A percentile compares a stretch with the other conserved stretches of the same genome.
phyloP scores from a whole-genome alignment of 495 filamentous ascomycete species.

The Saxispiralis lemnorum region DNA sequence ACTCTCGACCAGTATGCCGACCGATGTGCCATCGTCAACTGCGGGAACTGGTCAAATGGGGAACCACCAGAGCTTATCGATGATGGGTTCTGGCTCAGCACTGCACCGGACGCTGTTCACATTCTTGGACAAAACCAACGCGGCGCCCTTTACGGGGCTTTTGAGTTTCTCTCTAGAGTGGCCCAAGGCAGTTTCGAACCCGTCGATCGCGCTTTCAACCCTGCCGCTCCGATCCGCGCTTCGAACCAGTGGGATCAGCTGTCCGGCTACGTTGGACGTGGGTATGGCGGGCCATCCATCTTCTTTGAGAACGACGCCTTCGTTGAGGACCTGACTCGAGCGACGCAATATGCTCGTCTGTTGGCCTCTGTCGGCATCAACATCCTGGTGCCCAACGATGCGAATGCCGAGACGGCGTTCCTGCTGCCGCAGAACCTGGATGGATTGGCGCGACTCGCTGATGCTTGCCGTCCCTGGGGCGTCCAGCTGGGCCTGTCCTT shows the following conservation, averaged over 20 bases:
- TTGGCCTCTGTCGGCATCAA: slow-evolving; percentile 52
- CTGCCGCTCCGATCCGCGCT: slow-evolving; percentile 47
- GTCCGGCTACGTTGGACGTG: slow-evolving; percentile 51
- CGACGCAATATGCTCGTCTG: slow-evolving; percentile 45
- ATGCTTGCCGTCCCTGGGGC: slow-evolving; percentile 49
- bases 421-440: slow-evolving; percentile 39
- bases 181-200: slow-evolving; percentile 42
- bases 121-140: slow-evolving; percentile 53
- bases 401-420: slow-evolving; percentile 46
- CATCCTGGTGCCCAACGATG: slow-evolving; percentile 51
- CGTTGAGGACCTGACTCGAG: slow-evolving; percentile 40
- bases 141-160: slow-evolving; percentile 51
- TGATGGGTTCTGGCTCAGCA: slow-evolving; percentile 48
- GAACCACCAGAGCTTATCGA: slow-evolving; percentile 30
- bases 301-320: slow-evolving; percentile 43
- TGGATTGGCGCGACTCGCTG: slow-evolving; percentile 43
- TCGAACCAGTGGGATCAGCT: slow-evolving; percentile 62
- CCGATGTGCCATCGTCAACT: neutral
- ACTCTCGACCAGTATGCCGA: neutral
- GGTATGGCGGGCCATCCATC: slow-evolving; percentile 51
- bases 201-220: slow-evolving; percentile 36
- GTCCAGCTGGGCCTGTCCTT: slow-evolving; percentile 48
- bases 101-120: slow-evolving; percentile 27
- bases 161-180: slow-evolving; percentile 47
- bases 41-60: slow-evolving; percentile 7